A percentile compares a stretch with the other conserved stretches of the same genome.
phyloP scores from a whole-genome alignment of 2,329 filamentous ascomycete species.

The Geoglossum cookeanum region DNA sequence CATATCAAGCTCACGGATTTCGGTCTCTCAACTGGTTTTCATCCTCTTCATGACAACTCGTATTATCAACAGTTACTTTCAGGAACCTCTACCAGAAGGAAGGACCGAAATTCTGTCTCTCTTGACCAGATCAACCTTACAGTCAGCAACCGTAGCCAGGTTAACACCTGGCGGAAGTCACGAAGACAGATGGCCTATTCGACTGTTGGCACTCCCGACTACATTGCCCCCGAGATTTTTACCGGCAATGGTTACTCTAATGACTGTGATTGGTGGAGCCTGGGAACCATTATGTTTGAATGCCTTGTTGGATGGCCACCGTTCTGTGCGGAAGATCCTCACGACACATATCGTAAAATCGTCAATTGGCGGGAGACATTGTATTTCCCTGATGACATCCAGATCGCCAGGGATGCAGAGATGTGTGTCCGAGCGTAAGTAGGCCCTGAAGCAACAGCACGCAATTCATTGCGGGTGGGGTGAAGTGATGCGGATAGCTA shows the following conservation, averaged over 20 bases:
- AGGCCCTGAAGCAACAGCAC: not conserved
- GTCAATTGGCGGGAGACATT: slow-evolving; percentile 93
- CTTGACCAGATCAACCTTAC: slow-evolving; percentile 97
- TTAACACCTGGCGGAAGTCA: slow-evolving; percentile 97
- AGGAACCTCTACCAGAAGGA: slow-evolving; percentile 49
- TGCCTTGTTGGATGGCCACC: slow-evolving; percentile 97
- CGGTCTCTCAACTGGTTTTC: slow-evolving; percentile 91
- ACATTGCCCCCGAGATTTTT: slow-evolving; percentile 97
- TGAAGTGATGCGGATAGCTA: not conserved
- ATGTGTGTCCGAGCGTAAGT: slow-evolving; percentile 75
- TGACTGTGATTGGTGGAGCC: slow-evolving; percentile 97
- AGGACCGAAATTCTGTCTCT: slow-evolving; percentile 81
- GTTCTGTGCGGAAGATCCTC: slow-evolving; percentile 93
- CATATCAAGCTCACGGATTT: slow-evolving; percentile 99
- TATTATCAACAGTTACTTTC: slow-evolving; percentile 96
- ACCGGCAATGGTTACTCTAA: slow-evolving; percentile 91
- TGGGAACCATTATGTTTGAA: slow-evolving; percentile 99
- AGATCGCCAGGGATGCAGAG: slow-evolving; percentile 73
- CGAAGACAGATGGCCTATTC: slow-evolving; percentile 93
- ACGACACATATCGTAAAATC: slow-evolving; percentile 97
- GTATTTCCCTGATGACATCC: slow-evolving; percentile 92
- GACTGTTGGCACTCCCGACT: slow-evolving; percentile 93
- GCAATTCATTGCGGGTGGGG: not conserved
- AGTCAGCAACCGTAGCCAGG: slow-evolving; percentile 90
- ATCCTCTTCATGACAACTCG: slow-evolving; percentile 91